These are phyloP conservation scores for Pseudonectria buxi DNA, from an alignment of 2,329 filamentous ascomycete genomes.

Conservation along the genomic window DNA sequence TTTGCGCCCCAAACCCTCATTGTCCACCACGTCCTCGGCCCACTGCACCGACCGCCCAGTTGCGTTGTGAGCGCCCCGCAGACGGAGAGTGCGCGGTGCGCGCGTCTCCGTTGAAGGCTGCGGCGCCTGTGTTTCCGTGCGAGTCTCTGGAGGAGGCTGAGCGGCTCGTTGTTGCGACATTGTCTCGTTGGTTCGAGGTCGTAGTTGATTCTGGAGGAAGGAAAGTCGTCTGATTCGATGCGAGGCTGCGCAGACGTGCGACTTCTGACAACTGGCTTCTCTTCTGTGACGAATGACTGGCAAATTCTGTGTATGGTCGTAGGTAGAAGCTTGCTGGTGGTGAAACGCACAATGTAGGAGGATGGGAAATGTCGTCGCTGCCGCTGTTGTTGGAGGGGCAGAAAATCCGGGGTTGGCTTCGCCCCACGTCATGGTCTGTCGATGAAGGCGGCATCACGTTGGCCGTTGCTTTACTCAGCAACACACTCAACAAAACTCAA, in stretches of 20 bases:
- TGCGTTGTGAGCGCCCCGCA: conserved; percentile 42
- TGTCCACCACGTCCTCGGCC: conserved; percentile 90
- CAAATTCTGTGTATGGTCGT: too few species aligned
- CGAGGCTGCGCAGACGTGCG: too few species aligned
- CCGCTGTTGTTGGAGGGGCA: conserved; percentile 9
- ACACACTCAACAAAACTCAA: too few species aligned
- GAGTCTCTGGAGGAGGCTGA: conserved; percentile 29
- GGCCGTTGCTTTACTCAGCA: too few species aligned
- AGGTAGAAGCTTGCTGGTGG: background rate
- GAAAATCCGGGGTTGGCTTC: conserved; percentile 9
- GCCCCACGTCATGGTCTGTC: conserved; percentile 5
- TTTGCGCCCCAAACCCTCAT: conserved; percentile 90
- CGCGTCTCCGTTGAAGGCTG: conserved; percentile 23
- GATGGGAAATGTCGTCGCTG: conserved; percentile 2
- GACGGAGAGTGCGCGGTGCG: conserved; percentile 38
- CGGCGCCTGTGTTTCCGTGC: conserved; percentile 24
- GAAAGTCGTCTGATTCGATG: too few species aligned
- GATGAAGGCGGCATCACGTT: background rate
- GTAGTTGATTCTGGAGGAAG: too few species aligned
- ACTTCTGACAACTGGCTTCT: too few species aligned
- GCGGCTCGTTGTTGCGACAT: conserved; percentile 26
- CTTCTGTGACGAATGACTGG: too few species aligned
- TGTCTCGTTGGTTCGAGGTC: conserved; percentile 1
- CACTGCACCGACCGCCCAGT: conserved; percentile 68
- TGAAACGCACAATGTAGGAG: background rate